Base-by-base conservation (phyloP, 2,329 filamentous ascomycete species). In the Calonectria naviculata region DNA sequence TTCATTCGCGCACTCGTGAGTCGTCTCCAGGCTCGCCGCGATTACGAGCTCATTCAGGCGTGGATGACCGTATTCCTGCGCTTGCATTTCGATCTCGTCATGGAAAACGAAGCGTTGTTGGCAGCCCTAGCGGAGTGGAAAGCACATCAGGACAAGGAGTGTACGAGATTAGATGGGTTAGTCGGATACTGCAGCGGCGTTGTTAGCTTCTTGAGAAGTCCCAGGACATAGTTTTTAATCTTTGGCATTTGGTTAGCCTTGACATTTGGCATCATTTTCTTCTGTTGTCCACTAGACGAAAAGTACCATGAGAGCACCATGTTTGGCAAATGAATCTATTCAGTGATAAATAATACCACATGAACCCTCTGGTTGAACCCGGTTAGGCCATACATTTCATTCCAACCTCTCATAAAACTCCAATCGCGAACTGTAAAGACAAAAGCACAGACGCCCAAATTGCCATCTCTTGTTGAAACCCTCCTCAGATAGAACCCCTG, bases 61-160 rank as follows among this genome's bases (percentile, higher is more conserved):
- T 99, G 97, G 96, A 98, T 99, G 95, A 92, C 93, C 2, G 96
- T 98, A 1, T 97, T 98, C 79, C 81, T 99, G 70, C 90, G 92
- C 58, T 85, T 98, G 46, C 96, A 98, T 82, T 89, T 89, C 73
- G 89, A 91, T 74, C 73, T 87, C 42, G 83, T 89, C 47, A 85
- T 85, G 84, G 87, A 84, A 80, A 89, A 79, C 81, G 84, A 85
- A 74, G 78, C 82, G 34, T 82, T 96, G 17, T 86, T 91, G 54
- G 85, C 83, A 1, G 90, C 89, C 56, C 83, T 98, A 71, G 82
- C 83, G 64, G 87, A 89, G 76, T 98, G 95, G 94, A 92, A 92
- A 81, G 83, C 83, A 31, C 90, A 93, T 78, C 93, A 96, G 82
- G 91, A 92, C 81, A 87, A 85, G 77, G 95, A 97, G 82, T 89